Base-by-base conservation (phyloP, 352 stramenopile species). In the Aphanomyces cochlioides region DNA sequence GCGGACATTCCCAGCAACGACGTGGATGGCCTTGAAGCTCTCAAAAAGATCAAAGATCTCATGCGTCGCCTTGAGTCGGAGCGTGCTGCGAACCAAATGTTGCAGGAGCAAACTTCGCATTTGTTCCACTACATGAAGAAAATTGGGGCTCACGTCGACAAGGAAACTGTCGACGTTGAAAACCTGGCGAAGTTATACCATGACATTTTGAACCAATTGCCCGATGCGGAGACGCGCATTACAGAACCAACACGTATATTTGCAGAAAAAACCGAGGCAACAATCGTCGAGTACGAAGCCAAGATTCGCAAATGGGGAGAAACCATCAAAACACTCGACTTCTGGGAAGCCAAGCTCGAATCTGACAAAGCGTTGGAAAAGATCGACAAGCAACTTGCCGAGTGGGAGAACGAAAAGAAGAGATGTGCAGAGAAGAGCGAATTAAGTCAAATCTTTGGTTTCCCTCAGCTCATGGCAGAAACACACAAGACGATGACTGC, bases 361-460 rank as follows among this genome's bases (percentile, higher is more conserved):
- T 77, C 85, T 15, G 87, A 93, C 13, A 90, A 90, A 61, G 87
- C 79, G 2, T 66, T 92, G 2, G 85, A 96, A 67, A 92, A 92
- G 69, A 93, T 96, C 47, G 88, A 90, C 40, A 87, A 72, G 34
- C 93, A 93, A 47, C 73, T 93, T 5, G 76, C 89, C 0, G 84
- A 92, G 56, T 95, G 85, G 79, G 89, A 93, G 6, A 89, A 89
- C 60, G 94, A 98, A 72, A 92, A 89, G 79, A 89, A 91, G 54
- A 89, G 90, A 53, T 88, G 97, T 48, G 92, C 97, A 40, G 89
- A 96, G 65, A 98, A 97, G 72, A 87, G 82, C 5, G 84, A 96
- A 56, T 61, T 98, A 21, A 98, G 93, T 75, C 79, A 78, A 15
- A 95, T 98, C 39, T 98, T 98, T 76, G 94, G 96, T 2, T 98